Evolutionary conservation across 345 rosid genomes (phyloP).

Genomic region (Psidium friedrichsthalianum): DNA sequence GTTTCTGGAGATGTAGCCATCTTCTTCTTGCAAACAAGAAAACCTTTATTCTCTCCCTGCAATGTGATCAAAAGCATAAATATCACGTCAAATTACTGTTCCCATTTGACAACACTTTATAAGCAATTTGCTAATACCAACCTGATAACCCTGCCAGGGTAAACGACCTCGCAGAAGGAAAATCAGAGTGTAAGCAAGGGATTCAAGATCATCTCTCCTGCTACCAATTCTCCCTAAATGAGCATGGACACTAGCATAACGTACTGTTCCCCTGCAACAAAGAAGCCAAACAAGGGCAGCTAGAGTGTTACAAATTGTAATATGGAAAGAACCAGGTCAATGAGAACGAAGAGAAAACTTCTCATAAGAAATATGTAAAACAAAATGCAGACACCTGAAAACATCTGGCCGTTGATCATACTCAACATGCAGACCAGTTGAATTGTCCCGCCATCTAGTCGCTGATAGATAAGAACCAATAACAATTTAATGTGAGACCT

Average conservation of each 20-base stretch:
- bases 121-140: slow-evolving; percentile 6
- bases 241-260: slow-evolving; percentile 75
- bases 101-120: neutral
- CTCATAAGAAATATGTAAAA: neutral
- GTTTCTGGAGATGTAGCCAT: slow-evolving; percentile 55
- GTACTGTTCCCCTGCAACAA: slow-evolving; percentile 58
- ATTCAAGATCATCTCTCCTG: slow-evolving; percentile 78
- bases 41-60: slow-evolving; percentile 69
- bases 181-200: slow-evolving; percentile 74
- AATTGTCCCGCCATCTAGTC: slow-evolving; percentile 45
- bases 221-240: slow-evolving; percentile 71
- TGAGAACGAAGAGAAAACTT: neutral
- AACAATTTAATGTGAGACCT: neutral
- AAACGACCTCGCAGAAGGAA: slow-evolving; percentile 72
- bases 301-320: neutral
- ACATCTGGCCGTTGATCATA: slow-evolving; percentile 81
- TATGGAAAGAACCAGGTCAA: neutral
- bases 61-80: neutral
- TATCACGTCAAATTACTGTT: neutral
- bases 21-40: slow-evolving; percentile 70
- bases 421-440: slow-evolving; percentile 50
- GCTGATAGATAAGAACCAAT: slow-evolving; percentile 19
- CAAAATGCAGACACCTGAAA: slow-evolving; percentile 33
- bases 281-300: neutral
- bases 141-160: slow-evolving; percentile 85